Evolutionary conservation across 2,329 filamentous ascomycete species (phyloP).

Genomic region (Colletotrichum melonis): DNA sequence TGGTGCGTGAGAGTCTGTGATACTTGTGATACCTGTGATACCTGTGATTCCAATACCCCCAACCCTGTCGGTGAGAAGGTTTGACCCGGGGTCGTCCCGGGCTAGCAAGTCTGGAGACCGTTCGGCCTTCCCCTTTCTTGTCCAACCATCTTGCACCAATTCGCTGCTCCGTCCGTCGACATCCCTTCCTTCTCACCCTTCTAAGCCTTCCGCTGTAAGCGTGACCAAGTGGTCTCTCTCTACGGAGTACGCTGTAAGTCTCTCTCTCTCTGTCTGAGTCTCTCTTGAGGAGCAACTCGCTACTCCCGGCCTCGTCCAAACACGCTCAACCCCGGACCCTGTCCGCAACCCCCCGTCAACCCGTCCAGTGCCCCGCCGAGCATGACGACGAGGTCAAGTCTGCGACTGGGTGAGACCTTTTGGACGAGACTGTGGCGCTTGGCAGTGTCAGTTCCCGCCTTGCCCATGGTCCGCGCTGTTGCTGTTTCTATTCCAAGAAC

Average conservation of each 20-base stretch:
- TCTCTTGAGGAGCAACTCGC: background rate
- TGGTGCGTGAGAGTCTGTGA: too few relatives aligned
- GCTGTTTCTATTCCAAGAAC: constrained; percentile 33
- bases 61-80: constrained; percentile 6
- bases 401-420: constrained; percentile 34
- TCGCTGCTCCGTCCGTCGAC: constrained; percentile 21
- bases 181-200: background rate
- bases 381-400: constrained; percentile 32
- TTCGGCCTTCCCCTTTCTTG: constrained; percentile 19
- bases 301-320: constrained; percentile 18
- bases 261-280: background rate
- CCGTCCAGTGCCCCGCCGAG: constrained; percentile 15
- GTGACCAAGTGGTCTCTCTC: background rate
- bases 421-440: constrained; percentile 31
- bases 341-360: constrained; percentile 1
- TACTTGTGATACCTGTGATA: too few relatives aligned
- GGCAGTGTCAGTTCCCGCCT: constrained; percentile 34
- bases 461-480: constrained; percentile 28
- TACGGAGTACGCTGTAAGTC: background rate
- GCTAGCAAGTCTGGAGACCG: background rate
- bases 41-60: background rate
- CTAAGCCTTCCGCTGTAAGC: constrained; percentile 3
- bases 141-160: constrained; percentile 4
- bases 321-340: constrained; percentile 20
- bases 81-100: constrained; percentile 19